Percentiles rank a stretch among this genome's conserved stretches.
Conservation (phyloP, 148 eudicot species). For the Simmondsia chinensis region DNA sequence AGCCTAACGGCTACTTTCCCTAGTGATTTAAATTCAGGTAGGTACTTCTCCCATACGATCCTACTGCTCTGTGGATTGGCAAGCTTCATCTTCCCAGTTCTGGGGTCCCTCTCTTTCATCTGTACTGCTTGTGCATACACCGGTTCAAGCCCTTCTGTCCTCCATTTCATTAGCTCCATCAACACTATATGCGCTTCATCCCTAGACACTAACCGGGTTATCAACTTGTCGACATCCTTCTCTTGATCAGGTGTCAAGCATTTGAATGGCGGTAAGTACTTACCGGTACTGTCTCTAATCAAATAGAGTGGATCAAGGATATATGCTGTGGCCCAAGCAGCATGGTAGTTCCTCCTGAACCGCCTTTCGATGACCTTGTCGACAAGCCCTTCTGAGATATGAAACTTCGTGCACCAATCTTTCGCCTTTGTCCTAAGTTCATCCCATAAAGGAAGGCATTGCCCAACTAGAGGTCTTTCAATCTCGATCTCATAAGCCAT, state of each 20-base stretch:
- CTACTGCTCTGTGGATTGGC: conserved; percentile 89
- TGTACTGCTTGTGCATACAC: conserved; percentile 97
- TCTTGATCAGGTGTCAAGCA: conserved; percentile 76
- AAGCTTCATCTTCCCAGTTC: conserved; percentile 69
- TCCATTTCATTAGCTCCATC: conserved; percentile 96
- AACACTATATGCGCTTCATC: conserved; percentile 80
- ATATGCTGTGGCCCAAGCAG: conserved; percentile 95
- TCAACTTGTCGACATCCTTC: conserved; percentile 87
- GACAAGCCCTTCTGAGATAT: conserved; percentile 36
- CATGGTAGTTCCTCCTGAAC: conserved; percentile 81
- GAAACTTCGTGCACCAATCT: conserved; percentile 74
- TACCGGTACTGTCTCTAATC: conserved; percentile 65
- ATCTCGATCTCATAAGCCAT: conserved; percentile 68
- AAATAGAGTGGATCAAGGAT: conserved; percentile 76
- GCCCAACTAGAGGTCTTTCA: conserved; percentile 72
- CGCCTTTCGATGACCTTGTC: conserved; percentile 57
- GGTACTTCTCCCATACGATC: conserved; percentile 93
- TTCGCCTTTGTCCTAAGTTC: conserved; percentile 61
- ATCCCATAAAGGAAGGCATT: conserved; percentile 88
- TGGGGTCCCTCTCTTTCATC: conserved; percentile 69
- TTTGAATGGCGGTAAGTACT: conserved; percentile 89
- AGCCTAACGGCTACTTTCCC: conserved; percentile 84
- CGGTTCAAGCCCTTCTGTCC: conserved; percentile 88
- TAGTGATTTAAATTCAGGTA: conserved; percentile 68
- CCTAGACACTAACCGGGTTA: conserved; percentile 72